Conservation (phyloP, 768 basidiomycete genomes). For the Hygrocybe punicea region DNA sequence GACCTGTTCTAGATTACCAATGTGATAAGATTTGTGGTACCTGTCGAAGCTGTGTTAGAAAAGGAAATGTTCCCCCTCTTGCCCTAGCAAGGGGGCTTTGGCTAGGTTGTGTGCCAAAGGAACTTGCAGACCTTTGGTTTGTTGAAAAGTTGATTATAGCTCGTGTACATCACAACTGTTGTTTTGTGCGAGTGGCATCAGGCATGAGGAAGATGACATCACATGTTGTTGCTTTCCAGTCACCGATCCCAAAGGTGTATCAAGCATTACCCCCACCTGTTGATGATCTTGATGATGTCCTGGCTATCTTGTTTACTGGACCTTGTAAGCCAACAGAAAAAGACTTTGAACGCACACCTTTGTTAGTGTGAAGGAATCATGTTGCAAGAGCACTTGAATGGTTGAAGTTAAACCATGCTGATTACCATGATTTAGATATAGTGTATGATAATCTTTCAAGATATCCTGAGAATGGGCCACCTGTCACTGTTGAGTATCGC, state of each 20-base stretch:
- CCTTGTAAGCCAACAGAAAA: constrained; percentile 20
- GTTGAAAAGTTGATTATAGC: constrained; percentile 29
- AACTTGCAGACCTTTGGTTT: constrained; percentile 23
- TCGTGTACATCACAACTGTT: constrained; percentile 24
- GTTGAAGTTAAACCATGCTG: constrained; percentile 35
- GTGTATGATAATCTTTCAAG: constrained; percentile 21
- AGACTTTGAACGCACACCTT: constrained; percentile 25
- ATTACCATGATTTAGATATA: constrained; percentile 33
- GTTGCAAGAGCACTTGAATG: constrained; percentile 33
- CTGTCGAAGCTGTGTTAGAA: constrained; percentile 2
- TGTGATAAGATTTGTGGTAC: constrained; percentile 8
- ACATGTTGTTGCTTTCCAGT: constrained; percentile 25
- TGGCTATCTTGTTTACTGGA: constrained; percentile 36
- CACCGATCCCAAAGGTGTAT: constrained; percentile 26
- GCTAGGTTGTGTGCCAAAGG: constrained; percentile 32
- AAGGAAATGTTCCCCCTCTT: constrained; percentile 14
- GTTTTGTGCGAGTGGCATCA: constrained; percentile 27
- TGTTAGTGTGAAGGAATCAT: constrained; percentile 25
- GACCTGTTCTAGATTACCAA: constrained; percentile 12
- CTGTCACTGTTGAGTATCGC: constrained; percentile 18
- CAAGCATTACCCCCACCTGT: constrained; percentile 18
- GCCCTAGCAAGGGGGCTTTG: constrained; percentile 35
- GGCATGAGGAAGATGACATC: constrained; percentile 19
- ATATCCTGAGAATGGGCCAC: constrained; percentile 15
- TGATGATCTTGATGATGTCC: constrained; percentile 29